Evolutionary conservation across 2,329 filamentous ascomycete genomes (phyloP), one percentile per base, ranked within the genome.

Genomic region (Talaromyces sp.): DNA sequence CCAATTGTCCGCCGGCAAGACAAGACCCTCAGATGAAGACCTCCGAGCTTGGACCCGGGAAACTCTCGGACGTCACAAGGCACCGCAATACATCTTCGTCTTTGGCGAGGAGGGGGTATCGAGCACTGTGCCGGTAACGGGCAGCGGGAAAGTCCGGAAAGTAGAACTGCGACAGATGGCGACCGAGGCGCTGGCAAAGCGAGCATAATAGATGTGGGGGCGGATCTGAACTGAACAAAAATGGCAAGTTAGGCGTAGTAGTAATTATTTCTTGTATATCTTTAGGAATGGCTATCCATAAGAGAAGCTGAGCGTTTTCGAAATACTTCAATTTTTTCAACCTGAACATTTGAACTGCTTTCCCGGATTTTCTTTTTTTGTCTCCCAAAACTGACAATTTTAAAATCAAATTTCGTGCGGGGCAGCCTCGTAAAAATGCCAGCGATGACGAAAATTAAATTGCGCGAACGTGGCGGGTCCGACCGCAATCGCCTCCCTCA

Each of bases 71-170:
- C 76, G 80, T 33, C 86, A 89, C 67, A 89, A 89, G 60, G 85
- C 86, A 3, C 89, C 89, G 0, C 77, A 82, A 8, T 82, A 91
- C 68, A 69, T 92, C n/a, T 91, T 91, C 67, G 90, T 88, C 82
- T 79, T 92, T 22, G 89, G 89, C 0, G 73, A 82, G 58, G 80
- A 80, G 41, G 82, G 80, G 10, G 78, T 86, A n/a, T 60, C 58
- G 19, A 61, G 43, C 44, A 73, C 76, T 1, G 77, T 87, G 29
- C 86, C 86, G 9, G 74, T 88, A 65, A 89, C 86, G n/a, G 86
- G 86, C 0, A 89, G 86, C 65, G 86, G 86, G 3, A 89, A 89
- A 72, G 83, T 89, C 50, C 81, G 84, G 63, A 89, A 89, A 58
- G 68, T 84, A 58, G 68, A 86, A 19, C 63, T 86, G 64, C 72